Base-by-base conservation (phyloP, 768 basidiomycete species). In the Hortiboletus flavorubellus region DNA sequence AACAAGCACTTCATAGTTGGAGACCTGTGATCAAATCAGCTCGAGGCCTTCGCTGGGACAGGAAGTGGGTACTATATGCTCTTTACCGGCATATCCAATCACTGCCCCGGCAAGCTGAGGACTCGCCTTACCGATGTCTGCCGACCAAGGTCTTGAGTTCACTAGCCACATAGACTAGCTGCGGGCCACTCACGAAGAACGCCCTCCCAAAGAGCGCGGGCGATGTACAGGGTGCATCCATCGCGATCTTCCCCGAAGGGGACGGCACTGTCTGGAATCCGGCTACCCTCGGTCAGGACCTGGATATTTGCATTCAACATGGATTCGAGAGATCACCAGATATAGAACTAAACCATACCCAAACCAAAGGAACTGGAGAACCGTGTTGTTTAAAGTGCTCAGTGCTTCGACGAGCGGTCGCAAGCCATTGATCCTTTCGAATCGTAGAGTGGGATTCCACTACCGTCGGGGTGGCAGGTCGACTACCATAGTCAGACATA, bases 41-140 rank as follows among this genome's bases (percentile, higher is more conserved):
- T 8, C 46, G 8, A 26, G 39, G 35, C 30, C 30, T 11, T 16
- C 2, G 4, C 5, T 12, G 18, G 5, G 11, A 37, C 38, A 18
- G 21, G 10, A 44, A 14, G 40, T 29, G 33, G 63, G 31, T 58
- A 74, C 73, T 3, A 65, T 62, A 51, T 63, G 66, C 46, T 74
- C 73, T 47, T 62, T 73, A 5, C 74, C 74, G 23, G 68, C 68
- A 50, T 59, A 74, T 26, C 65, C 62, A 18, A 75, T 66, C 3
- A 64, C 59, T 0, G 71, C 73, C 16, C 73, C 73, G 21, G 62
- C 3, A 10, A 64, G 64, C 30, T 74, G 70, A 29, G 60, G 51
- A 4, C 67, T 63, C 49, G 72, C 70, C 58, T 70, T 74, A 6
- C 73, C 73, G 14, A 75, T 59, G 34, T 74, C 74, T 74, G 31